Conservation (phyloP, 1,284 basidiomycete genomes). For the Microbotryum silenes-acaulis region DNA sequence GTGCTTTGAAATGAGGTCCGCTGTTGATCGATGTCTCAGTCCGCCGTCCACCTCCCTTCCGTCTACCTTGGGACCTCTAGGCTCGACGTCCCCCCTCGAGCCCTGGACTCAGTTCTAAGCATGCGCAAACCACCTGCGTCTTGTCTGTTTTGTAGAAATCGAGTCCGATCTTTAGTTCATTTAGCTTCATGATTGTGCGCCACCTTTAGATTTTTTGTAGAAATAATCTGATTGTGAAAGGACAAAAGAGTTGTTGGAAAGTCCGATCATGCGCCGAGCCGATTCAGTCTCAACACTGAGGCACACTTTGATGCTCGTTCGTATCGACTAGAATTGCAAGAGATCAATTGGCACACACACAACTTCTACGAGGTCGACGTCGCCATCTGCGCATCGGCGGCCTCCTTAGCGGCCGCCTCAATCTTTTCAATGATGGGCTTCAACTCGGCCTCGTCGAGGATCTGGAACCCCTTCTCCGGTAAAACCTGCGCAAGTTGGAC, state of each 20-base stretch:
- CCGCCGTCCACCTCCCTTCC: neutral
- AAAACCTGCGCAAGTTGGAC: constrained; percentile 94
- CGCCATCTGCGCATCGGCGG: neutral
- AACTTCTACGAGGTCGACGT: neutral
- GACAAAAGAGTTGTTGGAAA: neutral
- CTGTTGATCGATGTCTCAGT: neutral
- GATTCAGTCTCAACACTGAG: neutral
- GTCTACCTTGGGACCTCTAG: no score
- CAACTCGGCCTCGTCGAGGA: constrained; percentile 65
- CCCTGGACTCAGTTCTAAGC: neutral
- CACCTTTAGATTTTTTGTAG: no score
- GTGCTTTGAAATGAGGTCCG: neutral
- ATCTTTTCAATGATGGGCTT: constrained; percentile 57
- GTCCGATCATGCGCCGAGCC: neutral
- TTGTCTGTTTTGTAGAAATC: no score
- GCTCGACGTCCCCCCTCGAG: neutral
- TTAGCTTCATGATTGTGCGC: no score
- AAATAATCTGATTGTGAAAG: neutral
- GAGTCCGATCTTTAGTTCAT: no score
- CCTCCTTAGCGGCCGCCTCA: constrained; percentile 4
- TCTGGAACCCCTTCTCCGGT: constrained; percentile 66
- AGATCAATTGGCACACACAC: neutral
- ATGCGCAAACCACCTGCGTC: no score
- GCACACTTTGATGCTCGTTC: neutral
- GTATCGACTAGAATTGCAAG: neutral